These are phyloP conservation scores for Hirsutella rhossiliensis DNA, from an alignment of 2,329 filamentous ascomycete genomes.

Conservation along the genomic window DNA sequence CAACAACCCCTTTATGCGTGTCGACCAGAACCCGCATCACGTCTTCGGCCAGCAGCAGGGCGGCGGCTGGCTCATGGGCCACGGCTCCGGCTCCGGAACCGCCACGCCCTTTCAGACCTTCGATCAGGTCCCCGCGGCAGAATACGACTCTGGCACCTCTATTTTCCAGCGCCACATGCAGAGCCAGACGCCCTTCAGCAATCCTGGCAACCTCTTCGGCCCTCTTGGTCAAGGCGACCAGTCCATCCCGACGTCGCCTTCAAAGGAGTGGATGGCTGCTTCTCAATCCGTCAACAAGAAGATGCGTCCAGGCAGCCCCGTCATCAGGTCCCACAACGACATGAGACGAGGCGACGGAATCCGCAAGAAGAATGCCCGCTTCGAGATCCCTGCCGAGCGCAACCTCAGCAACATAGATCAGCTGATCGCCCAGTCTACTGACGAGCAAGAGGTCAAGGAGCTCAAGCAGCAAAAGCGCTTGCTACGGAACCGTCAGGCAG, in stretches of 20 bases:
- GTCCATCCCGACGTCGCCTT: conserved; percentile 41
- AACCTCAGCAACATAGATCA: conserved; percentile 92
- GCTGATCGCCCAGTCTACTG: conserved; percentile 74
- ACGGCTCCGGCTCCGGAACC: conserved; percentile 44
- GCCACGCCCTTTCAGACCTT: conserved; percentile 64
- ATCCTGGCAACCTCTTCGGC: conserved; percentile 41
- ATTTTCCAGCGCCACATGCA: conserved; percentile 43
- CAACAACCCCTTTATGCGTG: conserved; percentile 57
- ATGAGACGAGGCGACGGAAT: conserved; percentile 75
- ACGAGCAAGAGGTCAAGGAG: conserved; percentile 93
- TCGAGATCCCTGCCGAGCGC: conserved; percentile 89
- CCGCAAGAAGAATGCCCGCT: conserved; percentile 96
- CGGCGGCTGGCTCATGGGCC: conserved; percentile 51
- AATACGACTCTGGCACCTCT: conserved; percentile 40
- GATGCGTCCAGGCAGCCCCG: conserved; percentile 55
- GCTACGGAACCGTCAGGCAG: conserved; percentile 88
- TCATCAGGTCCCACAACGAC: conserved; percentile 64
- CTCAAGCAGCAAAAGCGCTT: conserved; percentile 96
- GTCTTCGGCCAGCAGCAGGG: conserved; percentile 26
- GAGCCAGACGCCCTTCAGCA: conserved; percentile 42
- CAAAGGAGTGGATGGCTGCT: conserved; percentile 45
- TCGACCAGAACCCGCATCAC: conserved; percentile 37
- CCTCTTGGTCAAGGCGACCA: conserved; percentile 32
- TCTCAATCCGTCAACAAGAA: conserved; percentile 42
- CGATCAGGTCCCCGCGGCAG: conserved; percentile 35